Base-by-base conservation (phyloP, 345 rosid genomes). In the Zanthoxylum bungeanum region DNA sequence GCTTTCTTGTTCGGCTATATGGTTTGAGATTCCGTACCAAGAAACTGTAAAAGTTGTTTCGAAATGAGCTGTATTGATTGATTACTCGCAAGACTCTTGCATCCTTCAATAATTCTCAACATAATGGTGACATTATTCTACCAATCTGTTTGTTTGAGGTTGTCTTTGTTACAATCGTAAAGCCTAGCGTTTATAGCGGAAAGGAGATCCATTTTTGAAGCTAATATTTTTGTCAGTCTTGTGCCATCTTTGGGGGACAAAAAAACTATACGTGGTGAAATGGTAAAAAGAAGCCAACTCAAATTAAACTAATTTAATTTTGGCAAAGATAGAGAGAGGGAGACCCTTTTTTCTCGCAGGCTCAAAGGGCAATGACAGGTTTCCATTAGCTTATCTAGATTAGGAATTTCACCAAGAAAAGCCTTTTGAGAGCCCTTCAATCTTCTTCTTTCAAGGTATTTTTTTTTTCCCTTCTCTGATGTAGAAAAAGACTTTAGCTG, bases 311-410 rank as follows among this genome's bases (percentile, higher is more conserved):
- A 80, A 77, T 68, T 61, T 77, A 37, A 28, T 75, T 60, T 42
- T 56, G 65, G 76, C 57, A 50, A 76, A 69, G 33, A 67, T 68
- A 65, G 60, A 62, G 58, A 31, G 19, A 17, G 30, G 42, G 60
- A 66, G 58, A 49, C 27, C 84, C 85, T 77, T 58, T 73, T 80
- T 85, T 78, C 80, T 80, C 77, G 88, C 88, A 79, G 55, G 16
- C 66, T 34, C 65, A 64, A 49, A 17, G 65, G 66, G 66, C 73
- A 75, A 72, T 64, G 64, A 68, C 61, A 59, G 65, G 66, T 66
- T 59, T 63, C 70, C 65, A 44, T 3, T 58, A 58, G 22, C 73
- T 65, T n/a, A 57, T 76, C 77, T 68, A 73, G 74, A 74, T 80
- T 73, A 78, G 60, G 49, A 80, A 70, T 75, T 78, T 76, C 71